Percentiles rank a stretch among this genome's conserved stretches.
phyloP scores from a whole-genome alignment of 176 grass and related monocot genomes.

The Rhipidocladum racemiflorum region DNA sequence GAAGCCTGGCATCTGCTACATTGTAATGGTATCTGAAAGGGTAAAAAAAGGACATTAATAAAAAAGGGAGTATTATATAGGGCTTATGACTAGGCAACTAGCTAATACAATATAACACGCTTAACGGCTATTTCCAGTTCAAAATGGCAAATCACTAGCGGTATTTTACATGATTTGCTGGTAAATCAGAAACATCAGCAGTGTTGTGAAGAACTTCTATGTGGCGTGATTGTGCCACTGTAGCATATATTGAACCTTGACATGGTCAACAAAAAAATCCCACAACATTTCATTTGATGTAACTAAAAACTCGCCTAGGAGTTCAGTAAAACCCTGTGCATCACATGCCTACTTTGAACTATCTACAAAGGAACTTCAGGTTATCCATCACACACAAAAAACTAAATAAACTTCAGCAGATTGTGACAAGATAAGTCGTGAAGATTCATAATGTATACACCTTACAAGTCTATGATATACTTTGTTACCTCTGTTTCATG shows the following conservation, averaged over 20 bases:
- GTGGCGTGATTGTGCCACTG: not conserved
- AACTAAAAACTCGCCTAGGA: constrained; percentile 1
- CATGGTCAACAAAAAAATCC: not conserved
- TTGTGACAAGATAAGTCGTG: not conserved
- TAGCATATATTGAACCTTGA: constrained; percentile 22
- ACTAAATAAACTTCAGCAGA: not conserved
- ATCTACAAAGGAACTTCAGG: constrained; percentile 2
- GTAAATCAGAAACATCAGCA: constrained; percentile 12
- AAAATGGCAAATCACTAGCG: constrained; percentile 5
- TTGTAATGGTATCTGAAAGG: constrained; percentile 92
- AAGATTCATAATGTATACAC: not conserved
- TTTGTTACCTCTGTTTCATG: constrained; percentile 94
- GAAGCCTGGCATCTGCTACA: constrained; percentile 86
- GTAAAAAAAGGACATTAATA: constrained; percentile 3
- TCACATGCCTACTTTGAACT: not conserved
- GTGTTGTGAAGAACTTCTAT: not conserved
- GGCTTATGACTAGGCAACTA: not conserved
- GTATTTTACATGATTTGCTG: constrained; percentile 4
- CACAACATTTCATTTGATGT: not conserved
- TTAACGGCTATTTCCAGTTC: not conserved
- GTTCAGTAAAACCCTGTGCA: not conserved
- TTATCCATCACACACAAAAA: not conserved
- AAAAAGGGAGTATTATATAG: not conserved
- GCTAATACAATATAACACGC: constrained; percentile 7
- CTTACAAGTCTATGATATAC: constrained; percentile 11